Evolutionary conservation across 2,329 filamentous ascomycete genomes (phyloP).

Genomic region (Monosporascus cannonballus): DNA sequence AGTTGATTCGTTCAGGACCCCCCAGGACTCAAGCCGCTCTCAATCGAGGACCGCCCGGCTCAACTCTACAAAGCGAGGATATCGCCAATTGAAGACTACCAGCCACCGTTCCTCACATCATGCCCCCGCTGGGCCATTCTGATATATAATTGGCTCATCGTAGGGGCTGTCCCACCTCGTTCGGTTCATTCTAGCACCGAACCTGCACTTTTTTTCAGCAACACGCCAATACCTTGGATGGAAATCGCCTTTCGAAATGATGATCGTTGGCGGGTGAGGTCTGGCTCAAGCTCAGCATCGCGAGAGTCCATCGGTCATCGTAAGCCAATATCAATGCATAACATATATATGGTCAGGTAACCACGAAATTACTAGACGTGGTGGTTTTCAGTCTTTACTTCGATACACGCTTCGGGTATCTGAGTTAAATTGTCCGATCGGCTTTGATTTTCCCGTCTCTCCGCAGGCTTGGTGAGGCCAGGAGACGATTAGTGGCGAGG

Average conservation of each 20-base stretch:
- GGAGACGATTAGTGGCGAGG: background rate
- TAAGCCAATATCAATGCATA: background rate
- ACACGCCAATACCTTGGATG: slow-evolving; percentile 5
- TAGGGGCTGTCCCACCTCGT: slow-evolving; percentile 4
- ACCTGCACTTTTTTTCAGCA: background rate
- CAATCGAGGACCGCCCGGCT: background rate
- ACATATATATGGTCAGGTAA: no score
- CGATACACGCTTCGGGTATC: background rate
- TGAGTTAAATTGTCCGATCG: background rate
- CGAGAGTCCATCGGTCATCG: background rate
- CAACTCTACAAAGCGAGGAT: background rate
- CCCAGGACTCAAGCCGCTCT: background rate
- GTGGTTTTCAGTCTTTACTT: no score
- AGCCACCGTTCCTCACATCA: background rate
- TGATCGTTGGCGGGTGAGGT: background rate
- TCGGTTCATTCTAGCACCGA: slow-evolving; percentile 23
- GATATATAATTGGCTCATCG: background rate
- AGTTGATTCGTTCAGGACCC: background rate
- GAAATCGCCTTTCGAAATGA: background rate
- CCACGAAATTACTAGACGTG: no score
- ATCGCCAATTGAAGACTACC: background rate
- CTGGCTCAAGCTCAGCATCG: background rate
- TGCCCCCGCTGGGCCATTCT: background rate
- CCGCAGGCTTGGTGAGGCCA: background rate
- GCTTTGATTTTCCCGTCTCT: background rate